phyloP scores from a whole-genome alignment of 2,329 filamentous ascomycete genomes.

The Colletotrichum musicola region DNA sequence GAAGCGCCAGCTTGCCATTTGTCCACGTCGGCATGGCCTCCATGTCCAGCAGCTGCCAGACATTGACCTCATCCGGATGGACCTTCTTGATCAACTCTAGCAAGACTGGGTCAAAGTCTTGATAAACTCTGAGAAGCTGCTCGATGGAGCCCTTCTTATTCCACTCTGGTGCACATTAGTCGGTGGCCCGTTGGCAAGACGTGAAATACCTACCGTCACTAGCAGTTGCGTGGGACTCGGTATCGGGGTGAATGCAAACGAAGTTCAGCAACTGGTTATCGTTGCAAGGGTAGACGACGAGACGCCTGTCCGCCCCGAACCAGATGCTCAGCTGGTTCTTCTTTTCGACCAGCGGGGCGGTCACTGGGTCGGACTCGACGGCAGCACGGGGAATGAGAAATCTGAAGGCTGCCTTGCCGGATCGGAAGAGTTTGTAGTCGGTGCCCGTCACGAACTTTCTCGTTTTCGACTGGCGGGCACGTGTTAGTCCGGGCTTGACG shows the following conservation, averaged over 20 bases:
- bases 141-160: constrained; percentile 52
- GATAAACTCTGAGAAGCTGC: constrained; percentile 53
- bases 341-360: constrained; percentile 47
- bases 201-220: constrained; percentile 46
- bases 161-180: constrained; percentile 50
- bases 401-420: constrained; percentile 68
- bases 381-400: constrained; percentile 59
- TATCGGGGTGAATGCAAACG: constrained; percentile 64
- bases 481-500: constrained; percentile 22
- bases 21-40: constrained; percentile 67
- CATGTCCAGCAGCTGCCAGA: constrained; percentile 75
- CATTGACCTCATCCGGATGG: constrained; percentile 60
- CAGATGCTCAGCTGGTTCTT: constrained; percentile 52
- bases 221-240: constrained; percentile 50
- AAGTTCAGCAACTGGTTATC: constrained; percentile 61
- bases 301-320: constrained; percentile 55
- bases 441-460: constrained; percentile 43
- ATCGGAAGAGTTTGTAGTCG: constrained; percentile 51
- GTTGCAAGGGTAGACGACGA: constrained; percentile 62
- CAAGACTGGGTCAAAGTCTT: constrained; percentile 57
- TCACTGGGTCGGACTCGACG: constrained; percentile 49
- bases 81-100: constrained; percentile 56
- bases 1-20: constrained; percentile 64
- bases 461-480: constrained; percentile 41
- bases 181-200: neutral